These are phyloP conservation scores for Closterium sp. DNA, from an alignment of 139 green algal species.

Conservation along the genomic window DNA sequence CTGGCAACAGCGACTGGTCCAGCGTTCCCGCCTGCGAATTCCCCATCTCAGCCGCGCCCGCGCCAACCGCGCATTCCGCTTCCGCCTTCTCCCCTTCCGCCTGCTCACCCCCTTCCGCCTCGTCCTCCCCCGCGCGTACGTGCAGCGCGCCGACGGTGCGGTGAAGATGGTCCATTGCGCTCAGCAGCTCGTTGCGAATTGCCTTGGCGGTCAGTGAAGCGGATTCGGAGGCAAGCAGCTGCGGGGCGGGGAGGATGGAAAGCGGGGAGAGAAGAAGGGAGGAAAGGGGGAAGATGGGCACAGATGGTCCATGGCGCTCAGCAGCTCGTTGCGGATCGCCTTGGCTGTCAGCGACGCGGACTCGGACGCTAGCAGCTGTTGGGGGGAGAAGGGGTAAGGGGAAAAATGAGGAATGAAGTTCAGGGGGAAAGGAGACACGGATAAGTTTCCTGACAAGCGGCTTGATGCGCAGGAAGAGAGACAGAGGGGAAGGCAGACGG, in stretches of 20 bases:
- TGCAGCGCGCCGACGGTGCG: not conserved
- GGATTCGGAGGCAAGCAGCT: not conserved
- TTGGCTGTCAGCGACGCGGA: no score
- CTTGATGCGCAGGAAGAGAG: no score
- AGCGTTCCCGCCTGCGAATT: not conserved
- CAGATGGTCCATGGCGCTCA: no score
- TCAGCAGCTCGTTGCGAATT: no score
- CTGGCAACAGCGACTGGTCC: not conserved
- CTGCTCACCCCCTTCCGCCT: no score
- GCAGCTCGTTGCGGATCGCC: no score
- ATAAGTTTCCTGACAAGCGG: not conserved
- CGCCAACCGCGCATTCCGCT: not conserved
- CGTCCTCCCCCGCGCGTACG: not conserved
- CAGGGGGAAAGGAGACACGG: not conserved
- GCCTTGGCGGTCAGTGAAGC: no score
- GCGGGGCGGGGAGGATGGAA: no score
- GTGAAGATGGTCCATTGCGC: no score
- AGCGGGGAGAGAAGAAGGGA: no score
- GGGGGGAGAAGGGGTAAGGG: not conserved
- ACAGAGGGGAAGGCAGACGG: no score
- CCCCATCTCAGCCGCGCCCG: not conserved
- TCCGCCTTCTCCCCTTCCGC: not conserved
- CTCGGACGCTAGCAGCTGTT: not conserved
- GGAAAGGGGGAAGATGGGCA: no score
- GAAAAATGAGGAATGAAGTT: not conserved